phyloP scores from a whole-genome alignment of 2,329 filamentous ascomycete genomes.

The Rosellinia necatrix region DNA sequence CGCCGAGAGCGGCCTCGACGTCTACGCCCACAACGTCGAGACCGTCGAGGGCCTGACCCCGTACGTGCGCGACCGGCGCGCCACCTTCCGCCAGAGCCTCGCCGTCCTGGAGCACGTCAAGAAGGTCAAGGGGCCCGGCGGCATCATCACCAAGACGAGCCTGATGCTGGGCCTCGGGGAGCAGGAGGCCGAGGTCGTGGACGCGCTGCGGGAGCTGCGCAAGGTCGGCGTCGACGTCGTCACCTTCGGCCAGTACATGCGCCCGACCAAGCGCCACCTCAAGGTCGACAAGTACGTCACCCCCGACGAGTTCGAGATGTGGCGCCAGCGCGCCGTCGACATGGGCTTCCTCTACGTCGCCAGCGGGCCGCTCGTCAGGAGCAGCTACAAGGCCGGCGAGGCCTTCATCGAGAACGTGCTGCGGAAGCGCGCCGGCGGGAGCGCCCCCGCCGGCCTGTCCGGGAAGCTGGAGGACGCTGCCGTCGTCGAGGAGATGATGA shows the following conservation, averaged over 20 bases:
- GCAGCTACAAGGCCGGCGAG: conserved; percentile 97
- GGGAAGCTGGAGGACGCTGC: conserved; percentile 32
- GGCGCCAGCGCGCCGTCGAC: conserved; percentile 86
- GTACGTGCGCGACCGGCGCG: conserved; percentile 84
- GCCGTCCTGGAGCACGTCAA: conserved; percentile 82
- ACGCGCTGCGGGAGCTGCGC: conserved; percentile 78
- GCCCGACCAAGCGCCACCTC: conserved; percentile 96
- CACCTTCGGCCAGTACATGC: conserved; percentile 99
- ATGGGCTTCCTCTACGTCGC: conserved; percentile 98
- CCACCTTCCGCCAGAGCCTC: conserved; percentile 86
- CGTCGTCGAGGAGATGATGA: conserved; percentile 32
- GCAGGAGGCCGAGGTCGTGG: conserved; percentile 82
- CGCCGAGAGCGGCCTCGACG: conserved; percentile 86
- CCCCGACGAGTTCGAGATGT: conserved; percentile 87
- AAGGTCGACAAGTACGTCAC: conserved; percentile 95
- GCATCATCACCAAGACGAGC: conserved; percentile 96
- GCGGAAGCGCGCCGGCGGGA: conserved; percentile 71
- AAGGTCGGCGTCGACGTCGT: conserved; percentile 87
- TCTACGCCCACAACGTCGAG: conserved; percentile 97
- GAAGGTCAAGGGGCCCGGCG: conserved; percentile 56
- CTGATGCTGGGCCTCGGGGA: conserved; percentile 96
- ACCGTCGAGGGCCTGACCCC: conserved; percentile 91
- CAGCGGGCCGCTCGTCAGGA: conserved; percentile 88
- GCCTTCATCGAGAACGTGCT: conserved; percentile 98
- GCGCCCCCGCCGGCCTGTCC: conserved; percentile 26